phyloP scores from a whole-genome alignment of 2,329 filamentous ascomycete species.

The Ophiocordyceps camponoti-floridani region DNA sequence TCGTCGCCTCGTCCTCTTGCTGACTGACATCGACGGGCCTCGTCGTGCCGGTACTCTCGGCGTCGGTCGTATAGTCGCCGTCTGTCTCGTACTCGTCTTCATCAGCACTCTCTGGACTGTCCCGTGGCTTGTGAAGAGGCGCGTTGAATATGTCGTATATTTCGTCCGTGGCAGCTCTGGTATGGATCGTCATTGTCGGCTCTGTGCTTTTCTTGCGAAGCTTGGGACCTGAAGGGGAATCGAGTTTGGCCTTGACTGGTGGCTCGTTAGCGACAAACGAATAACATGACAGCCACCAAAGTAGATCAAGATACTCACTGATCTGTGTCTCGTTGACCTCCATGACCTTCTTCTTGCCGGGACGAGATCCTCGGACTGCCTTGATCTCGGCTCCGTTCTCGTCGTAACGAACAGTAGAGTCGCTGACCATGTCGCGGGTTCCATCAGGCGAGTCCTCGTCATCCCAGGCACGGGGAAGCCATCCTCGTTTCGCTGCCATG shows the following conservation, averaged over 20 bases:
- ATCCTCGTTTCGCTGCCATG: conserved; percentile 59
- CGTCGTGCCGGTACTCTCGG: conserved; percentile 68
- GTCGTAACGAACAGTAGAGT: conserved; percentile 30
- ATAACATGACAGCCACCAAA: not conserved
- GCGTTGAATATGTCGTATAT: conserved; percentile 97
- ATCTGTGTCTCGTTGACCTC: conserved; percentile 88
- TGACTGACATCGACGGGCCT: conserved; percentile 37
- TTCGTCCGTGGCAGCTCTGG: conserved; percentile 84
- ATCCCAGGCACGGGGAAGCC: conserved; percentile 41
- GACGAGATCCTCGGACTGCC: conserved; percentile 24
- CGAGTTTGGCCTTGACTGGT: conserved; percentile 78
- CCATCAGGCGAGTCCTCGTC: conserved; percentile 17
- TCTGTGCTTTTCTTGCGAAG: conserved; percentile 63
- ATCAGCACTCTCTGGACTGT: conserved; percentile 26
- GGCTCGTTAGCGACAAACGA: conserved; percentile 11
- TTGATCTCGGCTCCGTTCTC: conserved; percentile 39
- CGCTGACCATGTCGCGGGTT: conserved; percentile 15
- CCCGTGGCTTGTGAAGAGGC: conserved; percentile 25
- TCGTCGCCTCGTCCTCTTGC: conserved; percentile 10
- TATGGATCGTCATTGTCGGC: conserved; percentile 97
- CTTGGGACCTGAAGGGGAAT: conserved; percentile 75
- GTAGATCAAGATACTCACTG: conserved; percentile 34
- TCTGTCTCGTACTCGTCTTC: conserved; percentile 58
- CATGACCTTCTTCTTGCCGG: conserved; percentile 46
- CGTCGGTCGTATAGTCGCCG: conserved; percentile 66